phyloP scores from a whole-genome alignment of 495 filamentous ascomycete species.

The Baudoinia panamericana region DNA sequence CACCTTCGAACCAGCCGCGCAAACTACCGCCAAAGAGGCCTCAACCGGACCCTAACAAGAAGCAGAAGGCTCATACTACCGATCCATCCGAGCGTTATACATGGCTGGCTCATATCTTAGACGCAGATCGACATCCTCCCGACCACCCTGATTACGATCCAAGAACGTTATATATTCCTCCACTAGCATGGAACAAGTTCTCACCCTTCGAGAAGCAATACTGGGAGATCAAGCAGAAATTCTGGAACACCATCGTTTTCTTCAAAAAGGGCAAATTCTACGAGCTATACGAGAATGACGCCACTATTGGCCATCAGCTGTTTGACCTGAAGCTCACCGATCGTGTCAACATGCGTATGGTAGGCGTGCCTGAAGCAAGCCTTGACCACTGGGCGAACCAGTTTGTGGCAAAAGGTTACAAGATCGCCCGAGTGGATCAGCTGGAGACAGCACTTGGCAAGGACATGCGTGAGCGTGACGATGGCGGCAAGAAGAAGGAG shows the following conservation, averaged over 20 bases:
- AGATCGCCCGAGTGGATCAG: constrained; percentile 94
- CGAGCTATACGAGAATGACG: constrained; percentile 96
- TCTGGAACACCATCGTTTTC: constrained; percentile 95
- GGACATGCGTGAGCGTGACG: constrained; percentile 86
- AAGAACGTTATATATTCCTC: constrained; percentile 79
- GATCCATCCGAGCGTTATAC: constrained; percentile 73
- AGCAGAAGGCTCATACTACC: constrained; percentile 61
- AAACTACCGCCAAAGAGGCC: constrained; percentile 30
- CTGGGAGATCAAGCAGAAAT: constrained; percentile 98
- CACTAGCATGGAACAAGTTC: constrained; percentile 60
- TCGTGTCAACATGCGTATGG: constrained; percentile 98
- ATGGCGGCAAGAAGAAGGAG: constrained; percentile 45
- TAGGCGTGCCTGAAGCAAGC: constrained; percentile 82
- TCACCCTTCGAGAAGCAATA: constrained; percentile 96
- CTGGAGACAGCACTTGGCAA: constrained; percentile 89
- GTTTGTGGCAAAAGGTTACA: constrained; percentile 86
- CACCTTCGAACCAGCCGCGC: constrained; percentile 46
- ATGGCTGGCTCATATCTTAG: constrained; percentile 76
- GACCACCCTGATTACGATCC: constrained; percentile 87
- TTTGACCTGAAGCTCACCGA: constrained; percentile 98
- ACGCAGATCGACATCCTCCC: constrained; percentile 66
- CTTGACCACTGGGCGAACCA: constrained; percentile 88
- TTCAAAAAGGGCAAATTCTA: constrained; percentile 99
- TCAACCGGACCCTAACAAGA: constrained; percentile 28
- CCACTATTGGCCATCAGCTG: constrained; percentile 88